Base-by-base conservation (phyloP, 768 basidiomycete genomes). In the Paxillus rubicundulus region DNA sequence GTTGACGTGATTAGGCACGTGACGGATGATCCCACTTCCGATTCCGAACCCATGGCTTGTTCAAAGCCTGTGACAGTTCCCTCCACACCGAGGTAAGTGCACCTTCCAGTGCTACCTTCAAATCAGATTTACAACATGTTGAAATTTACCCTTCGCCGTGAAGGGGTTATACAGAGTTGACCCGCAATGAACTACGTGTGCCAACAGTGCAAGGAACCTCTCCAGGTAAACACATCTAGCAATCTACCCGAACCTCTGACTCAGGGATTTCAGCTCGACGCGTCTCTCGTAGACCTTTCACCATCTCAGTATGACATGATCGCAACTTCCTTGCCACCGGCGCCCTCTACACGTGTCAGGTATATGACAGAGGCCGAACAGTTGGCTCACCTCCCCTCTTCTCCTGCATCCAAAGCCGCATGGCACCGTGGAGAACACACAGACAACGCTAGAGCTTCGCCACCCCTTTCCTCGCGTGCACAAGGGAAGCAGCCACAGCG, bases 281-380 rank as follows among this genome's bases (percentile, higher is more conserved):
- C 85, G n/a, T 94, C 93, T n/a, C 76, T 97, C 13, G 78, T 89
- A 45, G 88, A 92, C 65, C 76, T 96, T 50, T 82, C 89, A 5
- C 92, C 89, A 18, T 89, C 92, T 13, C 85, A 89, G 27, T 91
- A 93, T 70, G 90, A 93, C 66, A 85, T 89, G 75, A 86, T 96
- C 58, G 82, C 84, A 18, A 84, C 84, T 20, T 76, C 78, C 47
- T 70, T 90, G 16, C 85, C 89, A 36, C 77, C 82, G 13, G 72
- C 82, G 32, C 72, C 80, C 4, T 69, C 75, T 44, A 57, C 74
- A 53, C 70, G 72, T 65, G 57, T 67, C 55, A 65, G 68, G 58
- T 55, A 71, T 54, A 28, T 70, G 41, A 64, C 77, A 45, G 74
- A 78, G 54, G 61, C 72, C 39, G 74, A 78, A 65, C 78, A 75